Evolutionary conservation across 306 rosid species (phyloP), one percentile per base, ranked within the genome.

Genomic region (Begonia masoniana): DNA sequence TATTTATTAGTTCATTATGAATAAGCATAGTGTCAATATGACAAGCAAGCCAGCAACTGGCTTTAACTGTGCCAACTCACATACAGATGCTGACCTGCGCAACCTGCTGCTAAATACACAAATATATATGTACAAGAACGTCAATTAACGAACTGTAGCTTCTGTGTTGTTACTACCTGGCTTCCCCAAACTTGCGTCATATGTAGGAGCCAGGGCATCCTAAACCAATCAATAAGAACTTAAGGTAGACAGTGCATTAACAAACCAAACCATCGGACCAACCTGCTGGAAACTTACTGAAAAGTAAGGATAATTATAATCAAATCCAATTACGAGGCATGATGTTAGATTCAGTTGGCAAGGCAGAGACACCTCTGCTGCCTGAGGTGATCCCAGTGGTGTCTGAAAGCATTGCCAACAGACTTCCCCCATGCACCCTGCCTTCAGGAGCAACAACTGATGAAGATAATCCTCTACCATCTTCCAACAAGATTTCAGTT

Each of bases 391-490:
- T 14, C 17, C 74, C 71, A 41, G 84, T 72, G 61, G 71, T 42
- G 41, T 67, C 70, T 0, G 71, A 61, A 54, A 84, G 75, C 88
- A 84, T 55, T 31, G 94, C 85, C 82, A 84, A 65, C 68, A 84
- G 67, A 67, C 96, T 82, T 65, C 96, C 96, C 3, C 96, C 96
- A 58, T 88, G 96, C 48, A 88, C 96, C 70, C 96, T 76, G 50
- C 96, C 96, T 77, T 88, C 96, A 16, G 88, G 83, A 70, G 64
- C 55, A 13, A 68, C 52, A 55, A 56, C 77, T 5, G 82, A 54
- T 17, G 45, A 59, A 13, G 78, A 43, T 48, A 66, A 31, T 64
- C 58, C 65, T 19, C 62, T 57, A 9, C 68, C 68, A n/a, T 75
- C 79, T 52, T 43, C 63, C 16, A 50, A 3, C 49, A 45, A 45